A percentile compares a stretch with the other conserved stretches of the same genome.
These are phyloP conservation scores for Colletotrichum filicis DNA, from an alignment of 2,329 filamentous ascomycete genomes.

Conservation along the genomic window DNA sequence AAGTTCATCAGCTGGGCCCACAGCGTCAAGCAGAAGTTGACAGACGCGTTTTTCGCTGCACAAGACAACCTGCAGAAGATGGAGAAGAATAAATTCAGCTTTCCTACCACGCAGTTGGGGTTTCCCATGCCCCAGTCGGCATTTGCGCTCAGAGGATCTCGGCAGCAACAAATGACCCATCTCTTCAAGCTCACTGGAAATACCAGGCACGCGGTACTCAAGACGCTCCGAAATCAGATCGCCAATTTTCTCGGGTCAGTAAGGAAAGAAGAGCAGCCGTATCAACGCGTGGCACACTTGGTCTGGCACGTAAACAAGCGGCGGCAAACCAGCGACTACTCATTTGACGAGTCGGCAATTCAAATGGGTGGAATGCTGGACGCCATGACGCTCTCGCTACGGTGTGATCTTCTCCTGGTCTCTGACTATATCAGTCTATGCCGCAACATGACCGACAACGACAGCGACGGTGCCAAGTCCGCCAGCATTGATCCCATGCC, in stretches of 20 bases:
- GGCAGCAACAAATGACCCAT: not conserved
- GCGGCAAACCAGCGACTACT: slow-evolving; percentile 43
- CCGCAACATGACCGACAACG: not conserved
- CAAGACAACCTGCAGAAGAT: slow-evolving; percentile 31
- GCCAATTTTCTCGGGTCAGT: slow-evolving; percentile 44
- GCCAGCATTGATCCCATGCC: slow-evolving; percentile 41
- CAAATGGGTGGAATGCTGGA: slow-evolving; percentile 52
- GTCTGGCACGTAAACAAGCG: slow-evolving; percentile 51
- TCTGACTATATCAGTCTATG: slow-evolving; percentile 47
- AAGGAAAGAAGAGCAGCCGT: slow-evolving; percentile 59
- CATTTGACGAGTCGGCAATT: slow-evolving; percentile 47
- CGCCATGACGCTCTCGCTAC: slow-evolving; percentile 55
- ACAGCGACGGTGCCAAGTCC: slow-evolving; percentile 2
- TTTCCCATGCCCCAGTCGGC: not conserved
- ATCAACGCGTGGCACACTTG: slow-evolving; percentile 56
- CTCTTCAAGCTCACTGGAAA: not conserved
- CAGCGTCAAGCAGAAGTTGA: slow-evolving; percentile 46
- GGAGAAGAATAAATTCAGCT: not conserved
- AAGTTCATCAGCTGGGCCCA: slow-evolving; percentile 70
- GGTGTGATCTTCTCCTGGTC: slow-evolving; percentile 60
- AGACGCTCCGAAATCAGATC: slow-evolving; percentile 31
- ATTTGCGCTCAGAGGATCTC: not conserved
- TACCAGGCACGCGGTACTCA: not conserved
- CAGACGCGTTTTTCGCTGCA: slow-evolving; percentile 42
- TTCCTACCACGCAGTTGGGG: not conserved